Evolutionary conservation across 208 protist genomes (phyloP).

Genomic region (Angomonas deanei): DNA sequence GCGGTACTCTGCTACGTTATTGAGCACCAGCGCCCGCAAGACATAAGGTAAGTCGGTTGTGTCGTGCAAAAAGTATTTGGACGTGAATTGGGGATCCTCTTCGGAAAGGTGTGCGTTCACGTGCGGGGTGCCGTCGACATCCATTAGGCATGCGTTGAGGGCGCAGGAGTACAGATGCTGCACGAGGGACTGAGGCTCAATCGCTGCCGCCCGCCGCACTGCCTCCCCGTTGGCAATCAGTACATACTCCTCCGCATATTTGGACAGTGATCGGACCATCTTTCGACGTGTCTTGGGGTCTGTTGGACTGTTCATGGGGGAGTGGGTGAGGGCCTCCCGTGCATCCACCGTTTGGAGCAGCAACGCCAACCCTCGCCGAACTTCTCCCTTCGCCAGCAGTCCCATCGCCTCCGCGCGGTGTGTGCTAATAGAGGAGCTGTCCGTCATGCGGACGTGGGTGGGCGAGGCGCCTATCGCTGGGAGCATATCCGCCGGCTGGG

Average conservation of each 20-base stretch:
- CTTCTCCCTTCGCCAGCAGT: slow-evolving; percentile 10
- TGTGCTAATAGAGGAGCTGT: background rate
- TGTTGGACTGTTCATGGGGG: slow-evolving; percentile 32
- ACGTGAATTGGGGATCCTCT: slow-evolving; percentile 7
- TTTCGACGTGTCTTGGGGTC: slow-evolving; percentile 20
- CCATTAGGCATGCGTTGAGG: slow-evolving; percentile 27
- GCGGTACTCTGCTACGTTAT: slow-evolving; percentile 44
- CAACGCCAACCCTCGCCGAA: slow-evolving; percentile 1
- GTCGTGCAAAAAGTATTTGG: background rate
- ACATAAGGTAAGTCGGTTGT: slow-evolving; percentile 15
- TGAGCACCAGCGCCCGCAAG: slow-evolving; percentile 33
- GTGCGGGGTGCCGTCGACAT: slow-evolving; percentile 9
- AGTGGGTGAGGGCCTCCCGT: background rate
- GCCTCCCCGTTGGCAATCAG: slow-evolving; percentile 49
- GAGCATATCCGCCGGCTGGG: background rate
- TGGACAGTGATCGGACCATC: slow-evolving; percentile 23
- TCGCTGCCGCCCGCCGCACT: slow-evolving; percentile 38
- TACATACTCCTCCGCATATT: slow-evolving; percentile 40
- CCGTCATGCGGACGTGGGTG: too few species aligned
- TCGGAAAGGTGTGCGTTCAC: slow-evolving; percentile 9
- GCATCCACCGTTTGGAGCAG: slow-evolving; percentile 9
- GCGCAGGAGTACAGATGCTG: slow-evolving; percentile 41
- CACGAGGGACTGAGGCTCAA: slow-evolving; percentile 30
- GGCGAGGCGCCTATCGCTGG: background rate
- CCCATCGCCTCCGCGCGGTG: background rate